A percentile compares a stretch with the other conserved stretches of the same genome.
Conservation (phyloP, 345 rosid genomes). For the Gossypium anomalum region DNA sequence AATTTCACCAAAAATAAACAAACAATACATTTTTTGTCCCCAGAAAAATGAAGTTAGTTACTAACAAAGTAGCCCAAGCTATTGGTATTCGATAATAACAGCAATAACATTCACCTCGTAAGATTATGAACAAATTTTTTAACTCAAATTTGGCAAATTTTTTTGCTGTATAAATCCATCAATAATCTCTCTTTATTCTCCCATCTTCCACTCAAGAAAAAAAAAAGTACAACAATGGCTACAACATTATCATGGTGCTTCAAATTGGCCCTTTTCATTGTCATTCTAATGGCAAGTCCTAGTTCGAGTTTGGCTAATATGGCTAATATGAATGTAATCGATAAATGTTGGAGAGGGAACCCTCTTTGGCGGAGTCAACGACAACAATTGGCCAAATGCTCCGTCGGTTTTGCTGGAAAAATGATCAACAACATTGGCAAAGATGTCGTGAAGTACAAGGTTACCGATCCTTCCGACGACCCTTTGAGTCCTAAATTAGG, state of each 20-base stretch:
- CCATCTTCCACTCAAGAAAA: not conserved
- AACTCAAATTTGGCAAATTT: not conserved
- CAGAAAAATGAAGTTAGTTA: no score
- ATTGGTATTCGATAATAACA: no score
- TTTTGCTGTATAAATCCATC: not conserved
- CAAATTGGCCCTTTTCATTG: conserved; percentile 16
- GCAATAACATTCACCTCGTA: no score
- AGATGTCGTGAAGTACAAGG: conserved; percentile 40
- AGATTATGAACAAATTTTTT: no score
- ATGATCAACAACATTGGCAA: conserved; percentile 58
- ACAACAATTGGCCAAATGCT: conserved; percentile 52
- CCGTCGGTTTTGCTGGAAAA: conserved; percentile 59
- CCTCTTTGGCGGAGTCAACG: conserved; percentile 47
- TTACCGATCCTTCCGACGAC: conserved; percentile 59
- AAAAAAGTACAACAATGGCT: not conserved
- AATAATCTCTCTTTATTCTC: not conserved
- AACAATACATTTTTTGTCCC: no score
- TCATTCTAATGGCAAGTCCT: conserved; percentile 7
- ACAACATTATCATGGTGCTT: conserved; percentile 9
- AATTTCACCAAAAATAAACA: no score
- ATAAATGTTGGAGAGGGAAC: conserved; percentile 58
- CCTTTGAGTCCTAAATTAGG: conserved; percentile 63
- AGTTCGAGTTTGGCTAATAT: not conserved
- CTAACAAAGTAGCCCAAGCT: no score
- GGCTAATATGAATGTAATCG: conserved; percentile 53